These are phyloP conservation scores for Yarrowia keelungensis DNA, from an alignment of 805 yeast genomes.

Conservation along the genomic window DNA sequence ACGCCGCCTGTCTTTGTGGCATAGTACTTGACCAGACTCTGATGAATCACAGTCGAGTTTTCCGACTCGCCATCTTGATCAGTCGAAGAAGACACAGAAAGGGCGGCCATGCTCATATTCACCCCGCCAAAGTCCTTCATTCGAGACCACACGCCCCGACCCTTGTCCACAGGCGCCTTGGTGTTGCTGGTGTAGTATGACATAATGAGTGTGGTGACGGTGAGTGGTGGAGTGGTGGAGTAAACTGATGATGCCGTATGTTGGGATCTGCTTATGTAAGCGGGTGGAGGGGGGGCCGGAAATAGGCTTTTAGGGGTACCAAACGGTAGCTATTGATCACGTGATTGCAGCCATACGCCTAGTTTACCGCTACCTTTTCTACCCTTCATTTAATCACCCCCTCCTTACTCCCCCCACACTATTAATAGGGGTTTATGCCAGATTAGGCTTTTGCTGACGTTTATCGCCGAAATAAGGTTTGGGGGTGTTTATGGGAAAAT, in stretches of 20 bases:
- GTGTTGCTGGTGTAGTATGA: slow-evolving; percentile 35
- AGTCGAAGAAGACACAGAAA: slow-evolving; percentile 43
- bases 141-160: slow-evolving; percentile 21
- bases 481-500: too few species aligned
- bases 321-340: too few species aligned
- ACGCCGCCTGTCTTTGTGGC: slow-evolving; percentile 44
- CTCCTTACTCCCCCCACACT: background rate
- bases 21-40: slow-evolving; percentile 55
- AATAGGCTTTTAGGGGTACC: too few species aligned
- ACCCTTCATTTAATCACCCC: too few species aligned
- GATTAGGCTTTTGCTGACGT: background rate
- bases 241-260: background rate
- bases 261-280: background rate
- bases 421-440: slow-evolving; percentile 31
- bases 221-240: background rate
- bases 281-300: too few species aligned
- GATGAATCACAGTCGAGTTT: slow-evolving; percentile 55
- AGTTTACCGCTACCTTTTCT: too few species aligned
- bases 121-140: slow-evolving; percentile 33
- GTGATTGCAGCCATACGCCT: too few species aligned
- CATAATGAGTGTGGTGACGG: background rate
- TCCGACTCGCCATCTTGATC: slow-evolving; percentile 56
- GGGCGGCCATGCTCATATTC: slow-evolving; percentile 43
- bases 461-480: slow-evolving; percentile 1
- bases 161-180: slow-evolving; percentile 31